Base-by-base conservation (phyloP, 1,284 basidiomycete genomes). In the Stereum hirsutum region DNA sequence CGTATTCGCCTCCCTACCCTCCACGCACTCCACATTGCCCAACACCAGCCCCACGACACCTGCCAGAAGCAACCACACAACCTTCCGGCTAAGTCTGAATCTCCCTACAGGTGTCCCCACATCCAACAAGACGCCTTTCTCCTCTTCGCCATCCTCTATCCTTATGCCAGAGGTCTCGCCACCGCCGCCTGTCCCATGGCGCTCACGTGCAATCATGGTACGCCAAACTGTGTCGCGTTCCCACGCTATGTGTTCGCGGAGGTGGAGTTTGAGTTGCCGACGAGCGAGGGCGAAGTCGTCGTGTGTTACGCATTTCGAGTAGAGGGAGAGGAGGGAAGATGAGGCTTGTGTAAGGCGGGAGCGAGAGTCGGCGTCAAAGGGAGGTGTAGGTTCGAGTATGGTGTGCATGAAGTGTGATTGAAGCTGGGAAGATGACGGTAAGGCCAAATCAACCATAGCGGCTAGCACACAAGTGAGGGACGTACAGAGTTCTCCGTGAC, bases 221-320 rank as follows among this genome's bases (percentile, higher is more conserved):
- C 94, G 75, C 95, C 95, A 99, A 4, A 99, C 89, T 0, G 90
- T 95, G 56, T 95, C 90, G 36, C 91, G 78, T 57, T 95, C 90
- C 89, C 90, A 94, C 2, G 91, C 92, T 47, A 94, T 86, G 56
- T 90, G 84, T 68, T 99, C 95, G 24, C 94, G 81, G 44, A 97
- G 81, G 59, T 96, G 84, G 20, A 90, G 74, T 51, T 84, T 81
- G 40, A 99, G 76, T 58, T 97, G 90, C 50, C 87, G 79, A 40
- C 76, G 72, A 0, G 94, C 94, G 17, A 76, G 62, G 6, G 72
- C 66, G 30, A 69, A 59, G 60, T 99, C 89, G 8, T 84, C 88
- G 4, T 68, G 74, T 0, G 89, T 84, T 15, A 94, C 89, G 48
- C 96, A 92, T 53, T 87, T 86, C 20, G 91, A 77, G 60, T 97